These are phyloP conservation scores for Escallonia rubra DNA, from an alignment of 129 eudicot genomes.

Conservation along the genomic window DNA sequence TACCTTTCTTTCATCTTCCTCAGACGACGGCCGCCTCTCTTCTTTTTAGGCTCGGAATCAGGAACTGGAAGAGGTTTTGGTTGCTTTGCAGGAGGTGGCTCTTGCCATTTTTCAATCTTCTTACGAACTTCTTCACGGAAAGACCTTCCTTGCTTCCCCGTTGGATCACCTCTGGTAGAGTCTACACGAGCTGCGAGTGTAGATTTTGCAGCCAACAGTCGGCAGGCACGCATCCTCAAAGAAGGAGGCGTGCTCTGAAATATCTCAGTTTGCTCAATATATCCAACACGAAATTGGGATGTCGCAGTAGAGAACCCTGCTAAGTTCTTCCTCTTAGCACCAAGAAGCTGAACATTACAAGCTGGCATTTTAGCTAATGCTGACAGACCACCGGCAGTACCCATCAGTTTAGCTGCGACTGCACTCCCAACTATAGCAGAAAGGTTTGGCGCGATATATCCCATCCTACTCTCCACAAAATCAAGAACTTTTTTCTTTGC, in stretches of 20 bases:
- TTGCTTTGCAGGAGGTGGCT: constrained; percentile 97
- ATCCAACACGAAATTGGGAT: constrained; percentile 84
- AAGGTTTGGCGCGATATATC: constrained; percentile 84
- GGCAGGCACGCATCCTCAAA: constrained; percentile 77
- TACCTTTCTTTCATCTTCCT: constrained; percentile 96
- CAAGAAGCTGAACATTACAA: constrained; percentile 84
- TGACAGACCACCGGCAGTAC: constrained; percentile 82
- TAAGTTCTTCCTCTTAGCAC: constrained; percentile 72
- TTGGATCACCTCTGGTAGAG: constrained; percentile 78
- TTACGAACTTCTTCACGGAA: constrained; percentile 74
- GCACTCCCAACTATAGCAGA: constrained; percentile 90
- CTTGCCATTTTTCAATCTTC: constrained; percentile 99
- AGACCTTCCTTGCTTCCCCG: constrained; percentile 77
- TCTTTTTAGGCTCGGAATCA: constrained; percentile 94
- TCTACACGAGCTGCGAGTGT: constrained; percentile 97
- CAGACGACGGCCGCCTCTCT: constrained; percentile 86
- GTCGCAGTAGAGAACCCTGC: constrained; percentile 96
- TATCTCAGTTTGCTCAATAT: constrained; percentile 84
- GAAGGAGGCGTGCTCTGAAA: constrained; percentile 91
- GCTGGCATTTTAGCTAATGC: constrained; percentile 87
- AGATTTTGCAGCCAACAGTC: constrained; percentile 81
- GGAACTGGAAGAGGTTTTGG: constrained; percentile 99
- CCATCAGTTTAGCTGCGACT: constrained; percentile 93
- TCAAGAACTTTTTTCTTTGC: constrained; percentile 87
- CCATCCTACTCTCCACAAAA: constrained; percentile 87